A percentile compares a stretch with the other conserved stretches of the same genome.
Evolutionary conservation across 2,329 filamentous ascomycete genomes (phyloP).

Genomic region (Lasiodiplodia sp.): DNA sequence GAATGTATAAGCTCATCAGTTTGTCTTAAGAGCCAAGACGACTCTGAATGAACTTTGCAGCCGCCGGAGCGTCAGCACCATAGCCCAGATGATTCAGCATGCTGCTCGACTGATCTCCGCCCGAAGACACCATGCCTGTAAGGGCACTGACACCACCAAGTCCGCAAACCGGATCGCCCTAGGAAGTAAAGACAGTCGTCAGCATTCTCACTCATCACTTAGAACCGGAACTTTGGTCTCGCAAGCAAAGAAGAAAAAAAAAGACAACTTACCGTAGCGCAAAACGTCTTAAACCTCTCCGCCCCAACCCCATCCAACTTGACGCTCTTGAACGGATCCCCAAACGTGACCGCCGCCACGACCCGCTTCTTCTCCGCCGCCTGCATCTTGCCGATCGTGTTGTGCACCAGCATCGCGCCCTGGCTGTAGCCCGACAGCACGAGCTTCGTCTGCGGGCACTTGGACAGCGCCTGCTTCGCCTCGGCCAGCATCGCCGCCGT

Average conservation of each 20-base stretch:
- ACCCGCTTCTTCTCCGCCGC: neutral
- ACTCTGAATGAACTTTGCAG: slow-evolving; percentile 22
- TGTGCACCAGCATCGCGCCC: slow-evolving; percentile 45
- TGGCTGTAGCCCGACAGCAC: slow-evolving; percentile 56
- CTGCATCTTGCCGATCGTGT: neutral
- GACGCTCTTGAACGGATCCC: slow-evolving; percentile 41
- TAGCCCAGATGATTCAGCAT: slow-evolving; percentile 21
- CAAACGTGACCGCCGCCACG: slow-evolving; percentile 44
- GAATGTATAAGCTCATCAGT: no score
- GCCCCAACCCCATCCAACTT: slow-evolving; percentile 5
- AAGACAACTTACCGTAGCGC: slow-evolving; percentile 8
- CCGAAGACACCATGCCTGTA: slow-evolving; percentile 8
- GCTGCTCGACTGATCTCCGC: slow-evolving; percentile 22
- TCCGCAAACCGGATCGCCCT: slow-evolving; percentile 25
- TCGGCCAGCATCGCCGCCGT: slow-evolving; percentile 53
- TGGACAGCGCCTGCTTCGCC: slow-evolving; percentile 42
- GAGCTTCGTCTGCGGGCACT: slow-evolving; percentile 56
- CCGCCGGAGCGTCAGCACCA: slow-evolving; percentile 13
- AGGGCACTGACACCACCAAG: slow-evolving; percentile 15
- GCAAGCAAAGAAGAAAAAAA: no score
- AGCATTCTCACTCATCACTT: neutral
- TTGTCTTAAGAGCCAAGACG: neutral
- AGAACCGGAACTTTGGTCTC: neutral
- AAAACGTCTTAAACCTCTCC: slow-evolving; percentile 25
- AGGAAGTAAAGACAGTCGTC: neutral